Conservation (phyloP, 2,329 filamentous ascomycete species). For the Didymella exigua region DNA sequence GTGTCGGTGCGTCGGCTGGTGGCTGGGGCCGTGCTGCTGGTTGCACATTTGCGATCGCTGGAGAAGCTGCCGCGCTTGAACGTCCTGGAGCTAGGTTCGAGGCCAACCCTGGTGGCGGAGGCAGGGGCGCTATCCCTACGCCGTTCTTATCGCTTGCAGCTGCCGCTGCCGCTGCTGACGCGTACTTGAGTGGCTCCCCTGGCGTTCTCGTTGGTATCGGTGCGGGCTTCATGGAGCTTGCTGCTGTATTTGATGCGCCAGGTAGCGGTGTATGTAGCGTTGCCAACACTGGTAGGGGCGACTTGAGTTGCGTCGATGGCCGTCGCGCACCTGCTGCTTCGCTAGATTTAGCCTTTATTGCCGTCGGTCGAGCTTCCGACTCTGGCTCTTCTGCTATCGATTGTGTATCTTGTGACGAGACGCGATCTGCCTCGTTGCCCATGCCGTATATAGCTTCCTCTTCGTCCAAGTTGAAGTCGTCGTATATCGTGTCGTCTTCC, state of each 20-base stretch:
- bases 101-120: conserved; percentile 75
- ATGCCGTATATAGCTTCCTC: conserved; percentile 90
- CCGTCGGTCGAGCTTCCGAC: conserved; percentile 54
- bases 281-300: conserved; percentile 87
- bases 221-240: conserved; percentile 86
- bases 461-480: conserved; percentile 89
- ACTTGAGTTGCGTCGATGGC: conserved; percentile 90
- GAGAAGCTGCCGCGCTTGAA: conserved; percentile 63
- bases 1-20: conserved; percentile 43
- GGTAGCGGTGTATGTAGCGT: conserved; percentile 79
- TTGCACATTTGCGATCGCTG: conserved; percentile 49
- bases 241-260: conserved; percentile 64
- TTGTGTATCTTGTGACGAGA: conserved; percentile 94
- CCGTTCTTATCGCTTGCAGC: conserved; percentile 87
- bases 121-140: conserved; percentile 90
- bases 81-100: conserved; percentile 31
- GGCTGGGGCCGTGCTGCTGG: conserved; percentile 48
- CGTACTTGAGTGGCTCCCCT: conserved; percentile 93
- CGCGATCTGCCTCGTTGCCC: conserved; percentile 77
- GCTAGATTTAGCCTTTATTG: conserved; percentile 61
- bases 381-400: conserved; percentile 89
- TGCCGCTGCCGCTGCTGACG: conserved; percentile 91
- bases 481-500: conserved; percentile 94
- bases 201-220: conserved; percentile 81
- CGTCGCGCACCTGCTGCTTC: conserved; percentile 69